Evolutionary conservation across 2,329 filamentous ascomycete species (phyloP).

Genomic region (Xylaria sp.): DNA sequence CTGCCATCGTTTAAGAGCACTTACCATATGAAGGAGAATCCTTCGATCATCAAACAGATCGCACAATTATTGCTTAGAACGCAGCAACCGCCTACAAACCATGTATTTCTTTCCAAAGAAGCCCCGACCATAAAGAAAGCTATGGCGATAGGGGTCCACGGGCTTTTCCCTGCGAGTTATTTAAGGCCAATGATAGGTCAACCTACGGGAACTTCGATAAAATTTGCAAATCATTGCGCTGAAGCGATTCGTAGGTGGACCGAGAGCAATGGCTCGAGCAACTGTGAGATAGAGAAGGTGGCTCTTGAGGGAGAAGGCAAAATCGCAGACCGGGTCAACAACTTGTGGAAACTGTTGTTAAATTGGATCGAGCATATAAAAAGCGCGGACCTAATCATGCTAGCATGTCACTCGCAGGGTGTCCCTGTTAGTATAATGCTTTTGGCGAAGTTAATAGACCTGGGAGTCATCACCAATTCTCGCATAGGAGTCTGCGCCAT

Average conservation of each 20-base stretch:
- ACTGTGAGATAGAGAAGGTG: conserved; percentile 90
- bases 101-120: conserved; percentile 77
- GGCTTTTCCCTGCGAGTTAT: conserved; percentile 87
- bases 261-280: conserved; percentile 74
- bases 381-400: conserved; percentile 84
- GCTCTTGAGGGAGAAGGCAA: conserved; percentile 94
- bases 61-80: conserved; percentile 66
- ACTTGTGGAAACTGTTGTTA: conserved; percentile 91
- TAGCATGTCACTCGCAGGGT: conserved; percentile 96
- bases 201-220: conserved; percentile 92
- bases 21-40: conserved; percentile 73
- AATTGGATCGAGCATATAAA: conserved; percentile 95
- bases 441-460: conserved; percentile 88
- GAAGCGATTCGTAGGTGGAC: conserved; percentile 87
- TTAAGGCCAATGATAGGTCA: conserved; percentile 93
- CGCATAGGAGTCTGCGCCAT: conserved; percentile 87
- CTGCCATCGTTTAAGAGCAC: conserved; percentile 76
- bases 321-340: conserved; percentile 87
- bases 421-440: conserved; percentile 95
- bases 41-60: conserved; percentile 76
- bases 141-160: conserved; percentile 92
- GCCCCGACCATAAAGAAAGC: conserved; percentile 82
- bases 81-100: conserved; percentile 67
- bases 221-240: conserved; percentile 88
- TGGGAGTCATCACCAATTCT: conserved; percentile 81